These are phyloP conservation scores for Cochliopodium minus DNA, from an alignment of 208 protist genomes.

Conservation along the genomic window DNA sequence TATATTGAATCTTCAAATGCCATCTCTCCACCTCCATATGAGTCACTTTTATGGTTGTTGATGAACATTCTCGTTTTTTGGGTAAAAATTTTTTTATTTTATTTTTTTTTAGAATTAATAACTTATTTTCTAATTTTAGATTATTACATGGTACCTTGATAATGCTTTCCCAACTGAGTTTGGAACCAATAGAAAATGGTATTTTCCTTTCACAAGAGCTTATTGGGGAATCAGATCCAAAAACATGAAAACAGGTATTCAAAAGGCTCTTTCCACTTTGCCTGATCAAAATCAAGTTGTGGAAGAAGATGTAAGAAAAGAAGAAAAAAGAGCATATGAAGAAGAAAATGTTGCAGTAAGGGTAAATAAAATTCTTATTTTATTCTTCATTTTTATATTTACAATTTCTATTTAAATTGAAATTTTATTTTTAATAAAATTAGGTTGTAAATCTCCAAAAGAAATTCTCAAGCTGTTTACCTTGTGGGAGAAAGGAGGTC, in stretches of 20 bases:
- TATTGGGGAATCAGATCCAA: background rate
- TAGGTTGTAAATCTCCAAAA: background rate
- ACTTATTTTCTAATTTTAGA: background rate
- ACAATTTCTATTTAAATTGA: background rate
- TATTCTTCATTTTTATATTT: background rate
- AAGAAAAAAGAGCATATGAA: background rate
- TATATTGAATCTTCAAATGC: background rate
- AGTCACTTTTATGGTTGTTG: background rate
- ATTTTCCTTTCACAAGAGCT: background rate
- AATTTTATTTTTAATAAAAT: background rate
- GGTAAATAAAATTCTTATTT: background rate
- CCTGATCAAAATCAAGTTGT: background rate
- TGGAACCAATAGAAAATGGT: background rate
- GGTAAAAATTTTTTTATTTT: background rate
- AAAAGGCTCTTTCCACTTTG: background rate
- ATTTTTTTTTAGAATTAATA: background rate
- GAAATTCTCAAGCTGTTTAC: background rate
- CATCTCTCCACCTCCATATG: background rate
- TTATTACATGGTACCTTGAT: slow-evolving; percentile 3
- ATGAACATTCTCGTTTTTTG: background rate
- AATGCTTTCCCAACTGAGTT: background rate
- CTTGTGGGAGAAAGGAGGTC: background rate
- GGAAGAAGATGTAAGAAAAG: background rate
- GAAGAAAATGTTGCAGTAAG: background rate
- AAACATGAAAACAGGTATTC: background rate